Evolutionary conservation across 192 early-diverging fungal genomes (phyloP).

Genomic region (Rhizophagus clarus): DNA sequence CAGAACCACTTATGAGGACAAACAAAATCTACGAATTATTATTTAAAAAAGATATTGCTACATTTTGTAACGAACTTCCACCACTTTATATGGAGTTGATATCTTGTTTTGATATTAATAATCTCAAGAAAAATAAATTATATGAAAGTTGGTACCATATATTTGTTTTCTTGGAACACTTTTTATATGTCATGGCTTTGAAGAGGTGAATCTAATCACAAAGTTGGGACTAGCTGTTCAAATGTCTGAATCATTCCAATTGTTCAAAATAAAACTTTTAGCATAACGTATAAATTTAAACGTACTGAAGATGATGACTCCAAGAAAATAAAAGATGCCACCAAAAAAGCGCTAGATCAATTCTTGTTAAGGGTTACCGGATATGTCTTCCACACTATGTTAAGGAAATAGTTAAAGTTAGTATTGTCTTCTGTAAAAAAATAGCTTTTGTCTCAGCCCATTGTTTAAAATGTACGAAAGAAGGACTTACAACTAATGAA

Average conservation of each 20-base stretch:
- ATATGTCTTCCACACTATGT: background rate
- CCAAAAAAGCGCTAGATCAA: background rate
- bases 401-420: background rate
- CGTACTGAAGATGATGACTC: background rate
- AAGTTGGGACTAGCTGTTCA: no score
- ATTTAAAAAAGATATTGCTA: background rate
- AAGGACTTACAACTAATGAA: background rate
- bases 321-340: background rate
- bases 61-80: background rate
- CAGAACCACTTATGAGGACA: background rate
- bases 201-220: background rate
- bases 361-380: background rate
- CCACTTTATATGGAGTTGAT: background rate
- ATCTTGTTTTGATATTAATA: background rate
- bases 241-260: no score
- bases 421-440: background rate
- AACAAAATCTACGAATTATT: background rate
- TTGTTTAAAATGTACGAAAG: background rate
- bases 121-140: background rate
- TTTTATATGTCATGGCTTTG: background rate
- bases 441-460: background rate
- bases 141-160: background rate
- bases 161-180: background rate
- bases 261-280: no score
- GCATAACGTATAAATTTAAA: background rate